Base-by-base conservation (phyloP, 2,329 filamentous ascomycete genomes). In the Cercospora beticola region DNA sequence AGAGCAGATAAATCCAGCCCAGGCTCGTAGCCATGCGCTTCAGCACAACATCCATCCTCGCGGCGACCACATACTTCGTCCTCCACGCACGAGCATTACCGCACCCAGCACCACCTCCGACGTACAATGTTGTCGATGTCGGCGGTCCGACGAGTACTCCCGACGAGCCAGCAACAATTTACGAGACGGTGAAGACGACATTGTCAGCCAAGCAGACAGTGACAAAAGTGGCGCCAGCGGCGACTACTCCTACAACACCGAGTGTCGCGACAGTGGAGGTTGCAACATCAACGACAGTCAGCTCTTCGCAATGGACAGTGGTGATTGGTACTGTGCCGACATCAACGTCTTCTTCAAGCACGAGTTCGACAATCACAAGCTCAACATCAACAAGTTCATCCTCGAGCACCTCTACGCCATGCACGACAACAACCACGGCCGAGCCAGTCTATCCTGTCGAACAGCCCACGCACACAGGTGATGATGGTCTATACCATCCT, bases 81-180 rank as follows among this genome's bases (percentile, higher is more conserved):
- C 36, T 73, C 61, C 43, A 59, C 67, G 72, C 73, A 66, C 67
- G 70, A 65, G 76, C 76, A 57, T 65, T 76, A 30, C 76, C 76
- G 21, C 66, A 70, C 64, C 74, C 76, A 40, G 61, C 69, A 31
- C 68, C 70, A 5, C 68, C 67, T 56, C 66, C 72, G 36, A 75
- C 73, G 59, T 78, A 77, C 64, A 73, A 73, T 26, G 75, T 78
- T 23, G 76, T 78, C 59, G 71, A 78, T 65, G 76, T 77, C 49
- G 75, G 71, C 57, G 65, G 69, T 18, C 69, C 72, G 49, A 70
- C 73, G 9, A 62, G 65, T 52, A 46, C 66, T 18, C 49, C 69
- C 58, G 68, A 71, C 10, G 70, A 70, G 10, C 23, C 62, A 30
- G 71, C 69, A 16, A 75, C 73, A 5, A 60, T 75, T n/a, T 73